Base-by-base conservation (phyloP, 2,329 filamentous ascomycete species). In the Cladorrhinum sp. region DNA sequence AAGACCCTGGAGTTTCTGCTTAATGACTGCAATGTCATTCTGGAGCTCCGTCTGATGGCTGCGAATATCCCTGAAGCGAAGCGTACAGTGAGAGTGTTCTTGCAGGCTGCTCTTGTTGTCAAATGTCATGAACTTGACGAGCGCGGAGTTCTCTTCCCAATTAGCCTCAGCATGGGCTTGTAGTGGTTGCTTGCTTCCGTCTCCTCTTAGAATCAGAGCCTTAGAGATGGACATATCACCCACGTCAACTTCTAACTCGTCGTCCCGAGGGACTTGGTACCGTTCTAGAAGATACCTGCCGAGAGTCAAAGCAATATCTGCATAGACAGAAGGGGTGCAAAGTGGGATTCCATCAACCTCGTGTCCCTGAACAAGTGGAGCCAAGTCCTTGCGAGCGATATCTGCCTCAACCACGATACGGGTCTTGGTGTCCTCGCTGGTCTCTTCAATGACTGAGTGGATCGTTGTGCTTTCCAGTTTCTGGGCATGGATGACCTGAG, bases 251-350 rank as follows among this genome's bases (percentile, higher is more conserved):
- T 45, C 41, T 25, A 60, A 41, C 8, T 32, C 13, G 1, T 51
- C 24, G 16, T 25, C 3, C 10, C 36, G 23, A 12, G 29, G 75
- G n/a, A 79, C 79, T 24, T 76, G 75, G 54, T 81, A 71, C 65
- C 81, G 72, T 67, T 79, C 79, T 69, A 79, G 78, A 24, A 85
- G 74, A 66, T 87, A 84, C 63, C 82, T 78, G 50, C 79, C 79
- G 20, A 85, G 72, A 16, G 83, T 85, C 71, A 85, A 76, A 5
- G 82, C 82, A 73, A 86, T 84, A 64, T 87, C 84, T 6, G 80
- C 83, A 64, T 86, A 85, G n/a, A 87, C 68, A 1, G 76, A 76
- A 51, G 70, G 70, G 5, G 67, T 73, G 24, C 78, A 82, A 23
- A 70, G 63, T 2, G 68, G 66, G 6, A 66, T 58, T 18, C 32